A percentile compares a stretch with the other conserved stretches of the same genome.
Evolutionary conservation across 2,329 filamentous ascomycete genomes (phyloP).

Genomic region (Colletotrichum brevisporum): DNA sequence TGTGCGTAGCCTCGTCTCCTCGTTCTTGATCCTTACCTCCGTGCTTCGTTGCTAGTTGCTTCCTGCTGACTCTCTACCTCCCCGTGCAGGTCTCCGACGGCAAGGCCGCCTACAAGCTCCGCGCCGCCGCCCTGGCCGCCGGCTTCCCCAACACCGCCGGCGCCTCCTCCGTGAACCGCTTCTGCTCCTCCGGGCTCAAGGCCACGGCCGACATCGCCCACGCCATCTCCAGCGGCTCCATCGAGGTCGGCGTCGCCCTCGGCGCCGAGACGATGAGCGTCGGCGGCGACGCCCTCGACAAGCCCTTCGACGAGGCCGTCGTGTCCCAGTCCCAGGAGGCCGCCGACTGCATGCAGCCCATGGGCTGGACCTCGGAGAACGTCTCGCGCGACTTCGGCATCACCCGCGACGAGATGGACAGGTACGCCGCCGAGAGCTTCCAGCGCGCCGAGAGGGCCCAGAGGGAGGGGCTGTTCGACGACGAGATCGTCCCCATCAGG

Average conservation of each 20-base stretch:
- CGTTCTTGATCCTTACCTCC: too few species aligned
- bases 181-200: constrained; percentile 97
- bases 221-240: constrained; percentile 83
- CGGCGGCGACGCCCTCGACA: constrained; percentile 77
- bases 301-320: constrained; percentile 84
- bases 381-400: constrained; percentile 93
- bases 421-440: constrained; percentile 89
- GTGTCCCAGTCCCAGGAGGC: constrained; percentile 80
- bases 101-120: constrained; percentile 91
- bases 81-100: constrained; percentile 78
- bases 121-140: constrained; percentile 89
- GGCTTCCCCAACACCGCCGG: constrained; percentile 93
- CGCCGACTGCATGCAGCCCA: constrained; percentile 89
- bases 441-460: constrained; percentile 89
- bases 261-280: constrained; percentile 91
- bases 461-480: constrained; percentile 90
- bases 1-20: constrained; percentile 64
- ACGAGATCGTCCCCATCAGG: constrained; percentile 92
- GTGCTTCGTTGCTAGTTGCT: neutral
- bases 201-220: constrained; percentile 95
- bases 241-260: constrained; percentile 88
- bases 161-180: constrained; percentile 89
- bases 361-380: constrained; percentile 99
- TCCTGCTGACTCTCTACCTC: constrained; percentile 20
- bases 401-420: constrained; percentile 83